Evolutionary conservation across 148 eudicot genomes (phyloP).

Genomic region (Rhododendron vialii): DNA sequence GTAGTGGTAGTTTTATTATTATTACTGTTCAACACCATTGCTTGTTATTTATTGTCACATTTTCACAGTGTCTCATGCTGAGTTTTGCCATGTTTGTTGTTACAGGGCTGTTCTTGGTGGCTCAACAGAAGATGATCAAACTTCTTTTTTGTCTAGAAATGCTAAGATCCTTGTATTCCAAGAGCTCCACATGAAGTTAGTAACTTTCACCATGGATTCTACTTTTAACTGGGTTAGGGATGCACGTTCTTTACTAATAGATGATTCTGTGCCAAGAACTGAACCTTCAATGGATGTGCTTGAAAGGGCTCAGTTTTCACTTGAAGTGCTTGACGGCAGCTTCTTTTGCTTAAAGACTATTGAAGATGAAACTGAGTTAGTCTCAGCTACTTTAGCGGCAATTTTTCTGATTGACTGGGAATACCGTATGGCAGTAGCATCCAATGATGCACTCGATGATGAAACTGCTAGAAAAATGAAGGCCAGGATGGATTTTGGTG

Average conservation of each 20-base stretch:
- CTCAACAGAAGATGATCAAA: slow-evolving; percentile 38
- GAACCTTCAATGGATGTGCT: slow-evolving; percentile 27
- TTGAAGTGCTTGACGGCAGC: slow-evolving; percentile 61
- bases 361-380: slow-evolving; percentile 43
- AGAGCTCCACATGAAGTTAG: slow-evolving; percentile 45
- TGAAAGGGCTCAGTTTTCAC: slow-evolving; percentile 61
- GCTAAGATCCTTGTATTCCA: slow-evolving; percentile 45
- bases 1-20: background rate
- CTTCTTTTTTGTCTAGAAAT: slow-evolving; percentile 46
- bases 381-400: slow-evolving; percentile 46
- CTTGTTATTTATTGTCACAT: background rate
- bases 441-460: slow-evolving; percentile 26
- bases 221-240: slow-evolving; percentile 49
- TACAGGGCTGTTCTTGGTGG: slow-evolving; percentile 85
- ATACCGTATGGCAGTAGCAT: slow-evolving; percentile 30
- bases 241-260: slow-evolving; percentile 35
- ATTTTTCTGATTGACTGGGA: slow-evolving; percentile 75
- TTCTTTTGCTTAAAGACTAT: slow-evolving; percentile 49
- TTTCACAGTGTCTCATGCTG: background rate
- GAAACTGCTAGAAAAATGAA: slow-evolving; percentile 22
- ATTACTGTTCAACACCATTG: background rate
- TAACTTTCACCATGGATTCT: slow-evolving; percentile 51
- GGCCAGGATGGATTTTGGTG: slow-evolving; percentile 45
- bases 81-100: slow-evolving; percentile 11
- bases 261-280: slow-evolving; percentile 22